Conservation (phyloP, 805 yeast species). For the Blastobotrys attinorum region DNA sequence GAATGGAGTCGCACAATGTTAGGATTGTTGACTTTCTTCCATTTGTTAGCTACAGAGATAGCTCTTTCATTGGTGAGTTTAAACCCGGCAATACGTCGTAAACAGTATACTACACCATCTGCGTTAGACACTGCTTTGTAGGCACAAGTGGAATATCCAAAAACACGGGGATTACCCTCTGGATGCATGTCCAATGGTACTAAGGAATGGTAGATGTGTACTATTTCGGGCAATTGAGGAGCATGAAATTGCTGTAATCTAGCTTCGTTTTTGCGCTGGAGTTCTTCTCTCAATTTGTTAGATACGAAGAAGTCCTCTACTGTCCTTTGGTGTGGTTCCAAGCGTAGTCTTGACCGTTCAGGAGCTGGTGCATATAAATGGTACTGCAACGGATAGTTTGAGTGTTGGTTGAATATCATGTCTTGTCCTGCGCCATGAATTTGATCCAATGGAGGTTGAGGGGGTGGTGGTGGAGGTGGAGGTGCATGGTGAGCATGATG, state of each 20-base stretch:
- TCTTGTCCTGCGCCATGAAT: conserved; percentile 8
- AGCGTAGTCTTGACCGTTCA: conserved; percentile 41
- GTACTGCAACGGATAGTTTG: conserved; percentile 48
- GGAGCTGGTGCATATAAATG: conserved; percentile 89
- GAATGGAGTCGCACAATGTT: conserved; percentile 57
- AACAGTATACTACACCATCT: conserved; percentile 70
- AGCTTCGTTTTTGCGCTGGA: conserved; percentile 72
- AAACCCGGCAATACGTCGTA: conserved; percentile 63
- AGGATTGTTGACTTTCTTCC: conserved; percentile 50
- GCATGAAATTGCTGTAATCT: conserved; percentile 59
- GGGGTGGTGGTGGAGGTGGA: conserved; percentile 5
- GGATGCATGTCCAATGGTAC: conserved; percentile 60
- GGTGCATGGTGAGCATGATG: conserved; percentile 7
- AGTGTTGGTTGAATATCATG: conserved; percentile 18
- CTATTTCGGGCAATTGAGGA: conserved; percentile 60
- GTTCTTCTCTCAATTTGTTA: conserved; percentile 57
- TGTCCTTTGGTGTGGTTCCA: conserved; percentile 64
- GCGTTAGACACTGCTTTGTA: conserved; percentile 74
- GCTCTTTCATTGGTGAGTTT: conserved; percentile 49
- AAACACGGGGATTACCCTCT: conserved; percentile 31
- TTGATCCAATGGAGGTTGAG: neutral
- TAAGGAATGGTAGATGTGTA: conserved; percentile 76
- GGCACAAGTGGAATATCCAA: conserved; percentile 51
- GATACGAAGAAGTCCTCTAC: conserved; percentile 66
- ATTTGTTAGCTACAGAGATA: conserved; percentile 52